Base-by-base conservation (phyloP, 1,284 basidiomycete species). In the Bjerkandera adusta region DNA sequence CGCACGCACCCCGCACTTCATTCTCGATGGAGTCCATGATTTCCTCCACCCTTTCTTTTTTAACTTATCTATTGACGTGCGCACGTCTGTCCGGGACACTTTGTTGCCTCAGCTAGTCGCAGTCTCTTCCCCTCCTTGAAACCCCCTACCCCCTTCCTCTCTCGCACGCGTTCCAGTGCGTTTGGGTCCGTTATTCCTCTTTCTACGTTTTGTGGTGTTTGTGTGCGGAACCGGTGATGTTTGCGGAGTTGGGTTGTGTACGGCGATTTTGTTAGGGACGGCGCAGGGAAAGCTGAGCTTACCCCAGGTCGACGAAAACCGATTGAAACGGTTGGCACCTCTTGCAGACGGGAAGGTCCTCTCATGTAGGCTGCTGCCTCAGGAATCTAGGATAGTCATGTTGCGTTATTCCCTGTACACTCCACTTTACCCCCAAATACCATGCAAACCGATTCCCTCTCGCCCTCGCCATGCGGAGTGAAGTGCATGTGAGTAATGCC, bases 401-500 rank as follows among this genome's bases (percentile, higher is more conserved):
- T 64, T 64, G 62, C 58, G 61, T 55, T 45, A 52, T 50, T 48
- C 45, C 55, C 50, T 60, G 58, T 64, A 61, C 54, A 59, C 52
- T 49, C 38, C n/a, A n/a, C n/a, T n/a, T n/a, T n/a, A n/a, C n/a
- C n/a, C n/a, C 45, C 36, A 32, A 33, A 33, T 29, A 24, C 30
- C 33, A 43, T 43, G 29, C n/a, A 43, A 43, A 34, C 11, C 32
- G 15, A n/a, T n/a, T 15, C 43, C 43, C 20, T 27, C 34, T 45
- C 34, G 22, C n/a, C n/a, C n/a, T n/a, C n/a, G n/a, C n/a, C n/a
- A n/a, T n/a, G n/a, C n/a, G n/a, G n/a, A n/a, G n/a, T n/a, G n/a
- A n/a, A n/a, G n/a, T n/a, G n/a, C n/a, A n/a, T n/a, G n/a, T n/a
- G n/a, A n/a, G n/a, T n/a, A n/a, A n/a, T n/a, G n/a, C n/a, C n/a